Base-by-base conservation (phyloP, 2,329 filamentous ascomycete species). In the Pseudofabraea citricarpa region DNA sequence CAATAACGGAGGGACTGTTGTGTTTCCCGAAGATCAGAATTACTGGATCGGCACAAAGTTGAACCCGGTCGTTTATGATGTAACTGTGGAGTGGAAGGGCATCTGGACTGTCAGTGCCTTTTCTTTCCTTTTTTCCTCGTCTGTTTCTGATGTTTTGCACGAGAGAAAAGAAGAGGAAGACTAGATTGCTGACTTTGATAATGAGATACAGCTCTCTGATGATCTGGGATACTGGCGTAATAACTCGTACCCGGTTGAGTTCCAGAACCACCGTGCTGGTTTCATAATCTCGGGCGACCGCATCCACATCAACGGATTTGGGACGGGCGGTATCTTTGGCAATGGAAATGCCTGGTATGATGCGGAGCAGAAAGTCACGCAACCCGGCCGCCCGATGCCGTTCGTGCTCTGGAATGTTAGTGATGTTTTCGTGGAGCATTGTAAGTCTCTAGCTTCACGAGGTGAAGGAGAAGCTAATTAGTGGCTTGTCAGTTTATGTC, bases 371-470 rank as follows among this genome's bases (percentile, higher is more conserved):
- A 68, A 63, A 12, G 49, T 57, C 5, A 77, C 73, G 0, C 67
- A 66, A 41, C 67, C 68, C 2, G 74, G 74, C 3, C 60, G 75
- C 8, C 75, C 74, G 0, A 79, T 79, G 74, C 73, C 74, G 0
- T 77, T 79, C 45, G 73, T 77, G 4, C 69, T 76, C 41, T 79
- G 74, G 75, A 79, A 78, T 49, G 70, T 74, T 3, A 70, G 66
- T n/a, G 67, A 77, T 41, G 73, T 78, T 2, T 60, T 63, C 4
- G 72, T 79, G n/a, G 62, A 66, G 18, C 70, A 75, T 44, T 77
- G 56, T 57, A 50, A 49, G 50, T 51, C 10, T 4, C 9, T 15
- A 15, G 19, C n/a, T 15, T 9, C 7, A 23, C 2, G 2, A 12
- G 3, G 6, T 16, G 10, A 24, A 27, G 22, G 22, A 13, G 21